Conservation (phyloP, 768 basidiomycete genomes). For the Trametes gibbosa region DNA sequence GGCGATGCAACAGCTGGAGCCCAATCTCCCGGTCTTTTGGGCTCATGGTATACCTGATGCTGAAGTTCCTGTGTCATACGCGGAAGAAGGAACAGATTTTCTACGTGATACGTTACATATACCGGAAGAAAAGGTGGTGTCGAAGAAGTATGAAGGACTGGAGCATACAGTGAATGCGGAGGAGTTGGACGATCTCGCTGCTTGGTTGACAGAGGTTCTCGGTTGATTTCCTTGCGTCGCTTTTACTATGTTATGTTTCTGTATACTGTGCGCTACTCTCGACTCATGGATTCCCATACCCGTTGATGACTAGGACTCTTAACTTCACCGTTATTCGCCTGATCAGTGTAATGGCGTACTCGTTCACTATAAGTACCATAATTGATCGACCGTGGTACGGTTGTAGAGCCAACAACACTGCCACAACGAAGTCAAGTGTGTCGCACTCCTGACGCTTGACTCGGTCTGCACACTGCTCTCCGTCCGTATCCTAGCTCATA, state of each 20-base stretch:
- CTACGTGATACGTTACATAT: slow-evolving; percentile 30
- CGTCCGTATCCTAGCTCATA: not conserved
- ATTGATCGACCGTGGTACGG: too few species aligned
- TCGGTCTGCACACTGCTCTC: not conserved
- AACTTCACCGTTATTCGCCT: too few species aligned
- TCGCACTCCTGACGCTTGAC: not conserved
- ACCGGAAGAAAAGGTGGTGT: slow-evolving; percentile 11
- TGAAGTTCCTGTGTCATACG: slow-evolving; percentile 37
- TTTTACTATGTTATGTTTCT: not conserved
- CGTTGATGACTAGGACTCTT: too few species aligned
- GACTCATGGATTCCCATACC: too few species aligned
- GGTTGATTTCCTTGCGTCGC: not conserved
- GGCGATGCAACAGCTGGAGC: slow-evolving; percentile 35
- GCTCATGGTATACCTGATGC: slow-evolving; percentile 39
- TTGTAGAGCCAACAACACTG: not conserved
- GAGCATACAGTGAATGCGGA: slow-evolving; percentile 14
- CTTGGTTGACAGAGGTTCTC: slow-evolving; percentile 3
- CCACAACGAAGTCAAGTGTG: not conserved
- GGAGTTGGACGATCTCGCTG: slow-evolving; percentile 13
- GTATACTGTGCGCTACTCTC: not conserved
- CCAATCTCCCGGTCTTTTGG: slow-evolving; percentile 41
- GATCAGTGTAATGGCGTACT: too few species aligned
- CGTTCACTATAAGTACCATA: too few species aligned
- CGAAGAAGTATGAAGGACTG: slow-evolving; percentile 16
- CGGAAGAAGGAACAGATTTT: slow-evolving; percentile 33